Evolutionary conservation across 345 rosid species (phyloP).

Genomic region (Salix arbutifolia): DNA sequence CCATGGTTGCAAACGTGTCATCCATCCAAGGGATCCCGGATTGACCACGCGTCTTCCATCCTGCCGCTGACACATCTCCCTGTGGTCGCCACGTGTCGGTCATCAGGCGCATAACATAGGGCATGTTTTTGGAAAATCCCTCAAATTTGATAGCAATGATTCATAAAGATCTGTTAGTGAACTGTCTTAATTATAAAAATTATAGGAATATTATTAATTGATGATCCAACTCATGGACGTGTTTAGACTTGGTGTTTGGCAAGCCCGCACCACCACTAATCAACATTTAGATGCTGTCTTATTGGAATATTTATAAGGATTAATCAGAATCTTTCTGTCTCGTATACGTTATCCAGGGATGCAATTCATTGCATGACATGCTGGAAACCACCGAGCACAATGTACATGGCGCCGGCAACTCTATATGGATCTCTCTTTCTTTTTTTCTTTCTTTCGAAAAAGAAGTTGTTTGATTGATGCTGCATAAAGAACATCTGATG

Average conservation of each 20-base stretch:
- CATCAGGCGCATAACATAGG: too few relatives aligned
- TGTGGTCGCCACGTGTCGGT: too few relatives aligned
- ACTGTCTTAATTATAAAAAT: too few relatives aligned
- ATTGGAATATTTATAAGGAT: background rate
- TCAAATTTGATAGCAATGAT: background rate
- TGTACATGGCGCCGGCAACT: background rate
- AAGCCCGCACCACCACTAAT: background rate
- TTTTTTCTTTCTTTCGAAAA: background rate
- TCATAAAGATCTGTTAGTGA: too few relatives aligned
- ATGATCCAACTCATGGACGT: background rate
- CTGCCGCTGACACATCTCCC: too few relatives aligned
- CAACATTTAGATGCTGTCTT: background rate
- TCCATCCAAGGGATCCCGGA: too few relatives aligned
- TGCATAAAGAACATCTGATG: too few relatives aligned
- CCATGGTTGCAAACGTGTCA: too few relatives aligned
- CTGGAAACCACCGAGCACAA: slow-evolving; percentile 8
- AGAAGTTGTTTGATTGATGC: too few relatives aligned
- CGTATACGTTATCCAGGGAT: background rate
- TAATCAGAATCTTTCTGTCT: background rate
- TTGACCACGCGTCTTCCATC: too few relatives aligned
- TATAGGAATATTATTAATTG: too few relatives aligned
- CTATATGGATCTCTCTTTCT: background rate
- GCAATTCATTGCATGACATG: background rate
- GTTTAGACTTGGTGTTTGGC: background rate
- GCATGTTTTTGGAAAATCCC: too few relatives aligned